phyloP scores from a whole-genome alignment of 2,329 filamentous ascomycete genomes.

The Chaetomium globosum region DNA sequence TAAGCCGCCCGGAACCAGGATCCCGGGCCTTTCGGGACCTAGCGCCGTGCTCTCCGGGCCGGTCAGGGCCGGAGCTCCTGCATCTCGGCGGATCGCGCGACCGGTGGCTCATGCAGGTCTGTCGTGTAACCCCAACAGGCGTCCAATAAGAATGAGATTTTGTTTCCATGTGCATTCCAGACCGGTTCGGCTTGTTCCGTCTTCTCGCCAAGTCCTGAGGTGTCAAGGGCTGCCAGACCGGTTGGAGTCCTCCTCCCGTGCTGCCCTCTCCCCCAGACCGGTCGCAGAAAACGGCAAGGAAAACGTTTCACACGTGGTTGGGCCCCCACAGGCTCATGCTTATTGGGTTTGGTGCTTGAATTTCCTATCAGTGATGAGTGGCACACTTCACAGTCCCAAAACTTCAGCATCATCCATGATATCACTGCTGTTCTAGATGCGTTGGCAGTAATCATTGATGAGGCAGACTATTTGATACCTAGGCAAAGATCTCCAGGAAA shows the following conservation, averaged over 20 bases:
- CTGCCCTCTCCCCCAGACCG: background rate
- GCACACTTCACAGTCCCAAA: background rate
- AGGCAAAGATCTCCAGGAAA: too few species aligned
- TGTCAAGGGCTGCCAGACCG: background rate
- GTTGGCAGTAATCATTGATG: too few species aligned
- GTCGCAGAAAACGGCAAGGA: background rate
- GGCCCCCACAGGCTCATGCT: background rate
- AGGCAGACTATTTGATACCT: background rate
- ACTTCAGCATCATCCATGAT: background rate
- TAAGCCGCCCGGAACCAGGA: background rate
- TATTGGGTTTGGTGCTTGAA: background rate
- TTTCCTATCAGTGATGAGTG: background rate
- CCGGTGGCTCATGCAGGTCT: conserved; percentile 3
- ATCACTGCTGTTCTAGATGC: background rate
- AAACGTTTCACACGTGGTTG: background rate
- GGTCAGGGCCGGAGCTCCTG: background rate
- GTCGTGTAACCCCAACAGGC: background rate
- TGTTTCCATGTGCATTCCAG: background rate
- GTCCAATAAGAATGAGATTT: background rate
- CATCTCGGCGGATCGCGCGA: conserved; percentile 3
- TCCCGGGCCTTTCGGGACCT: background rate
- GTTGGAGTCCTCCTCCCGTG: background rate
- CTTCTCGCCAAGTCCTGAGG: background rate
- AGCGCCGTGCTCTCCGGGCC: background rate
- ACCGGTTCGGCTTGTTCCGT: conserved; percentile 7